Conservation (phyloP, 2,329 filamentous ascomycete genomes). For the Botrytis squamosa region DNA sequence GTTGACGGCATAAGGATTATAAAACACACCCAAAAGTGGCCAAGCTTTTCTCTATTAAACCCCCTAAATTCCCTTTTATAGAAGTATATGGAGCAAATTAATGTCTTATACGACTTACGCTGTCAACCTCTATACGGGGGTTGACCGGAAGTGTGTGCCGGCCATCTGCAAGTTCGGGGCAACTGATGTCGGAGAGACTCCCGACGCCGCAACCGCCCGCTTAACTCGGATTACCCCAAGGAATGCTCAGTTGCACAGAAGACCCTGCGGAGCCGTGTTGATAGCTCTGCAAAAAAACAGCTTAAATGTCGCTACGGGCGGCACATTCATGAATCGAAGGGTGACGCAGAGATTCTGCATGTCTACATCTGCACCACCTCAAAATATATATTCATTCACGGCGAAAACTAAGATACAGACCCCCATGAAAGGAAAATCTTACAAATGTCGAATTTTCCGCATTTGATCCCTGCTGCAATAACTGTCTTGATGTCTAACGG, state of each 20-base stretch:
- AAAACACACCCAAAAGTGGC: too few relatives aligned
- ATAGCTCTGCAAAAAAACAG: not conserved
- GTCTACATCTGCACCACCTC: not conserved
- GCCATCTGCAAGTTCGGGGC: constrained; percentile 9
- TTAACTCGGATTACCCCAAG: not conserved
- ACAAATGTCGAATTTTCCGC: not conserved
- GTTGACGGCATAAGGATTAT: not conserved
- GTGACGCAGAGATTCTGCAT: constrained; percentile 2
- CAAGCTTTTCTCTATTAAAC: too few relatives aligned
- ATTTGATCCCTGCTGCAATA: not conserved
- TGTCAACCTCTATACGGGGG: not conserved
- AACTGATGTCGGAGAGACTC: not conserved
- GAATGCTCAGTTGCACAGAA: not conserved
- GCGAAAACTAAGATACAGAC: not conserved
- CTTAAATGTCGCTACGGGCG: not conserved
- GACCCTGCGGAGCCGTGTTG: not conserved
- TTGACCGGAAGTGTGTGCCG: constrained; percentile 6
- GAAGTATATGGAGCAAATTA: too few relatives aligned
- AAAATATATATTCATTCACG: not conserved
- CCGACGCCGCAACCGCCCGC: constrained; percentile 4
- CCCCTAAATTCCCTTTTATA: too few relatives aligned
- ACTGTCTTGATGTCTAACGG: not conserved
- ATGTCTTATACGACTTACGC: too few relatives aligned
- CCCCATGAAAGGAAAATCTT: not conserved
- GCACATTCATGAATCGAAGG: not conserved